Evolutionary conservation across 768 basidiomycete species (phyloP), one percentile per base, ranked within the genome.

Genomic region (Calocera viscosa): DNA sequence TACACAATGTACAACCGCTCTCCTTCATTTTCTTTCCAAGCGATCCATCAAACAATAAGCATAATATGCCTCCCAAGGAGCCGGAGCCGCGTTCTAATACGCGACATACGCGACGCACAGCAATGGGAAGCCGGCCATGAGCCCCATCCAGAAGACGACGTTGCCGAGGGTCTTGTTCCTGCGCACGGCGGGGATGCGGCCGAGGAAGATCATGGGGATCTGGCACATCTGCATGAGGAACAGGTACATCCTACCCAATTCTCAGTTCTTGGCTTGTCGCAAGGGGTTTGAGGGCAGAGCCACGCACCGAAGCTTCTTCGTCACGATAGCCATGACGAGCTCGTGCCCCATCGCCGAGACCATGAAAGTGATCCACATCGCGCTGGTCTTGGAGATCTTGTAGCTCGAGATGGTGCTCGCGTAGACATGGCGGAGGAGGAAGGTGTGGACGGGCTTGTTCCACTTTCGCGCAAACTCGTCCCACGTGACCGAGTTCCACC

Each of bases 381-480:
- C 96, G n/a, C 82, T 80, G 3, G 82, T 82, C 67, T 83, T 84
- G 47, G 90, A 89, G 64, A 96, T 76, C 67, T 84, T 82, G 75
- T 90, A 89, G 65, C 86, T 83, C 49, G 83, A 79, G 67, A 95
- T 91, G 7, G 91, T 85, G 11, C 93, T 89, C 1, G 93, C 88
- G 72, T 99, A 99, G 34, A 99, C 94, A 74, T 99, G 96, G 12
- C 92, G 86, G 19, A 98, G 82, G 40, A 99, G 84, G 82, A 91
- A 91, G n/a, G 82, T 82, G 71, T 98, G 88, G 34, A 97, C 95
- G 12, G 95, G 95, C 47, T 91, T 93, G 78, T 98, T 98, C 95
- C 96, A 98, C 78, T 95, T 94, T 49, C 96, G 86, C 2, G 94
- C 90, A 75, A 95, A 97, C 76, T 97, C 92, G 71, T 97, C 95